Base-by-base conservation (phyloP, 805 yeast species). In the Brettanomyces naardenensis region DNA sequence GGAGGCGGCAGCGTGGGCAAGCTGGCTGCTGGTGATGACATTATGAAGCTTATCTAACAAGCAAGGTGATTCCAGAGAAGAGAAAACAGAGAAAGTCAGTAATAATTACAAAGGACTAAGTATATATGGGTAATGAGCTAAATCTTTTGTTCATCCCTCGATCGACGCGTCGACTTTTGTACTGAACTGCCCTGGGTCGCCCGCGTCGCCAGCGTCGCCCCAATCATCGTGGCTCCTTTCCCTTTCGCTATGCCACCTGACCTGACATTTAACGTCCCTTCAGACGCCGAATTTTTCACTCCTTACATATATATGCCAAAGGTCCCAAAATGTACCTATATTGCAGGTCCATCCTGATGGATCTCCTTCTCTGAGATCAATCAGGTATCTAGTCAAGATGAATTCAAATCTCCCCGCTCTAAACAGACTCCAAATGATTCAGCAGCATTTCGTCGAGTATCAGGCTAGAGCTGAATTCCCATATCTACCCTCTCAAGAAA, bases 1-100 rank as follows among this genome's bases (percentile, higher is more conserved):
- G 64, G 70, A 3, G 84, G 79, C 1, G 87, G 84, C 2, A 76
- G 64, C 7, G 66, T 66, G 9, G 73, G 52, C 17, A 62, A 66
- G 18, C 25, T 18, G 9, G 23, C 15, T 2, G 17, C 11, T 23
- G 26, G 11, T 9, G 26, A 23, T 23, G 26, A 23, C 26, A 23
- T 23, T 9, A 9, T 11, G 26, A 9, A 23, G 26, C 10, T 9
- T 9, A 23, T 11, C 26, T 9, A 9, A 7, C 7, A 23, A 9
- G 26, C 7, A 23, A 23, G 7, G 11, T 9, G 11, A 23, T 7
- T 11, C 7, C 11, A 9, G 11, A 23, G 26, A 23, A 23, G 26
- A 23, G 26, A 9, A 23, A 11, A 23, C 11, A 23, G 26, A 23
- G 7, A 23, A 11, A 23, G 10, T 9, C 10, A 23, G 26, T 23